Percentiles rank a stretch among this genome's conserved stretches.
Evolutionary conservation across 2,329 filamentous ascomycete species (phyloP).

Genomic region (Zymoseptoria tritici): DNA sequence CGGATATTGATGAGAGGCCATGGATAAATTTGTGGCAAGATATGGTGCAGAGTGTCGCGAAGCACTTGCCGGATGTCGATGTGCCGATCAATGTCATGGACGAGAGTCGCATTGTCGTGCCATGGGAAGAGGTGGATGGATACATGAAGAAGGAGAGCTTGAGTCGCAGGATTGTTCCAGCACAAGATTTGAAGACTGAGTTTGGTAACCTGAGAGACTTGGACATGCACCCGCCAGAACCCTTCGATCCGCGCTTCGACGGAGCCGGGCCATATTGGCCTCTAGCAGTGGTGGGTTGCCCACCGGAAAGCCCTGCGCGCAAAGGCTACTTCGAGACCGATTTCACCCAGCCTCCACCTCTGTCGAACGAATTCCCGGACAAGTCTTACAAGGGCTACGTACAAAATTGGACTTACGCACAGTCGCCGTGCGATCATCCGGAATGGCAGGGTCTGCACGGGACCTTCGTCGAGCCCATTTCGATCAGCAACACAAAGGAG

Average conservation of each 20-base stretch:
- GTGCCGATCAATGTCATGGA: slow-evolving; percentile 45
- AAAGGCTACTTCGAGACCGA: slow-evolving; percentile 30
- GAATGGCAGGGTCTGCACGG: slow-evolving; percentile 41
- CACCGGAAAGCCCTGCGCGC: slow-evolving; percentile 32
- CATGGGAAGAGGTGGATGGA: slow-evolving; percentile 39
- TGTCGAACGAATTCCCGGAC: slow-evolving; percentile 24
- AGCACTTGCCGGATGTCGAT: slow-evolving; percentile 39
- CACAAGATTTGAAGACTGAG: slow-evolving; percentile 24
- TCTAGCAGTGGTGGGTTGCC: slow-evolving; percentile 36
- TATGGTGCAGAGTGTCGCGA: slow-evolving; percentile 32
- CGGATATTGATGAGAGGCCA: slow-evolving; percentile 20
- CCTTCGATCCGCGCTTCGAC: slow-evolving; percentile 28
- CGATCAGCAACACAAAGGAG: slow-evolving; percentile 36
- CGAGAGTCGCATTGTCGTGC: slow-evolving; percentile 41
- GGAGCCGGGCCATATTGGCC: slow-evolving; percentile 36
- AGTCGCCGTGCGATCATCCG: slow-evolving; percentile 40
- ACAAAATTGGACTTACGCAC: slow-evolving; percentile 40
- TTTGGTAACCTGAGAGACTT: slow-evolving; percentile 24
- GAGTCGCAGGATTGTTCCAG: slow-evolving; percentile 25
- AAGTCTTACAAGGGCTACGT: slow-evolving; percentile 40
- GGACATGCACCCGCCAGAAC: slow-evolving; percentile 19
- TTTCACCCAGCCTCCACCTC: slow-evolving; percentile 31
- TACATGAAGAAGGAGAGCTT: slow-evolving; percentile 31
- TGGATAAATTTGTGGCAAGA: slow-evolving; percentile 39
- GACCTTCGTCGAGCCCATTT: slow-evolving; percentile 43